A percentile compares a stretch with the other conserved stretches of the same genome.
Conservation (phyloP, 2,329 filamentous ascomycete genomes). For the Venturia carpophila region DNA sequence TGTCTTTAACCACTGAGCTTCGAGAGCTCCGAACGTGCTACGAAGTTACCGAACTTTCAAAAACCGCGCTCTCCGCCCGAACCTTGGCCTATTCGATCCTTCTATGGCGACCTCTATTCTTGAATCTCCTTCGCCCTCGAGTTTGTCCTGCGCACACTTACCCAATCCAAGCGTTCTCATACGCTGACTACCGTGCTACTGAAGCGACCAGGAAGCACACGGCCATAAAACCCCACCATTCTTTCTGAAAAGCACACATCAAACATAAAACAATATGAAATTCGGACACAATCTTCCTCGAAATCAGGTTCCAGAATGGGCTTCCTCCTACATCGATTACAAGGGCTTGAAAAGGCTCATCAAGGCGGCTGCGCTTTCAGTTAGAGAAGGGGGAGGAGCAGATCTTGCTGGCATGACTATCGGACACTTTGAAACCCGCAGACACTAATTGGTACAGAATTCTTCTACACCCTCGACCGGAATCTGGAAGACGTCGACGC, state of each 20-base stretch:
- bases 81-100: background rate
- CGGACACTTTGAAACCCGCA: background rate
- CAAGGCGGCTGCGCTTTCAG: conserved; percentile 63
- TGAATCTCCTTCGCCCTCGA: background rate
- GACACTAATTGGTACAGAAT: conserved; percentile 51
- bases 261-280: conserved; percentile 31
- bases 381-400: conserved; percentile 61
- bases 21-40: conserved; percentile 1
- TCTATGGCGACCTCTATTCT: background rate
- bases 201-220: background rate
- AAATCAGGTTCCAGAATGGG: conserved; percentile 84
- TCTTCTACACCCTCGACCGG: conserved; percentile 93
- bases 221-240: background rate
- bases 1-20: background rate
- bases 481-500: conserved; percentile 94
- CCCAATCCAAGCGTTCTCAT: background rate
- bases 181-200: background rate
- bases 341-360: conserved; percentile 92
- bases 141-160: background rate
- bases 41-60: background rate
- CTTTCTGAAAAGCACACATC: background rate
- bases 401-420: conserved; percentile 66
- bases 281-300: conserved; percentile 56
- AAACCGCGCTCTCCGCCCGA: background rate
- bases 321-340: conserved; percentile 77